These are phyloP conservation scores for Termitomyces sp. DNA, from an alignment of 768 basidiomycete genomes.

Conservation along the genomic window DNA sequence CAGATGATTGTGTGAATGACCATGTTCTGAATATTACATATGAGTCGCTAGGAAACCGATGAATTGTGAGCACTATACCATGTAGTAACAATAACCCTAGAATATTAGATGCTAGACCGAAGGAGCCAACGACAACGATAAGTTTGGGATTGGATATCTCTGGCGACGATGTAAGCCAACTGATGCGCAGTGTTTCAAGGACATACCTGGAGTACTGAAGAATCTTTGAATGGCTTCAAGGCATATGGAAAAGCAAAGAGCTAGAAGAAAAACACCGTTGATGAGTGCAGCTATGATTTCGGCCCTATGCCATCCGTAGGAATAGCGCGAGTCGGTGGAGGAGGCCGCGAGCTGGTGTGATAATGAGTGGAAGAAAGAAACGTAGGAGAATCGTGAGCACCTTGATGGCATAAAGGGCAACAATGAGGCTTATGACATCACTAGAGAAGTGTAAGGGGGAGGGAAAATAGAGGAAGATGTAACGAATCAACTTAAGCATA, in stretches of 20 bases:
- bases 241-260: constrained; percentile 93
- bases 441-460: constrained; percentile 37
- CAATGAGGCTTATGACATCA: constrained; percentile 93
- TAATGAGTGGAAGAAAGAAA: constrained; percentile 5
- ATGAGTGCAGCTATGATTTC: constrained; percentile 93
- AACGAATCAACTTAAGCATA: constrained; percentile 94
- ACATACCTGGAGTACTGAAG: constrained; percentile 75
- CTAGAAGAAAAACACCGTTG: constrained; percentile 96
- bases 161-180: constrained; percentile 22
- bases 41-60: not conserved
- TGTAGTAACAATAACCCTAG: constrained; percentile 94
- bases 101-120: constrained; percentile 89
- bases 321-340: constrained; percentile 70
- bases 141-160: constrained; percentile 89
- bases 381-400: constrained; percentile 26
- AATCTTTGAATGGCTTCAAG: constrained; percentile 91
- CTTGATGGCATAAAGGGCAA: constrained; percentile 94
- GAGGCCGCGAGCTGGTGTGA: constrained; percentile 60
- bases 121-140: constrained; percentile 84
- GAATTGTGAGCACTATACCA: constrained; percentile 48
- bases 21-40: constrained; percentile 48
- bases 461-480: not conserved
- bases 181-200: constrained; percentile 9
- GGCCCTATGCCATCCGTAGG: constrained; percentile 99
- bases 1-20: constrained; percentile 57